Evolutionary conservation across 2,329 filamentous ascomycete genomes (phyloP), one percentile per base, ranked within the genome.

Genomic region (Seiridium cupressi): DNA sequence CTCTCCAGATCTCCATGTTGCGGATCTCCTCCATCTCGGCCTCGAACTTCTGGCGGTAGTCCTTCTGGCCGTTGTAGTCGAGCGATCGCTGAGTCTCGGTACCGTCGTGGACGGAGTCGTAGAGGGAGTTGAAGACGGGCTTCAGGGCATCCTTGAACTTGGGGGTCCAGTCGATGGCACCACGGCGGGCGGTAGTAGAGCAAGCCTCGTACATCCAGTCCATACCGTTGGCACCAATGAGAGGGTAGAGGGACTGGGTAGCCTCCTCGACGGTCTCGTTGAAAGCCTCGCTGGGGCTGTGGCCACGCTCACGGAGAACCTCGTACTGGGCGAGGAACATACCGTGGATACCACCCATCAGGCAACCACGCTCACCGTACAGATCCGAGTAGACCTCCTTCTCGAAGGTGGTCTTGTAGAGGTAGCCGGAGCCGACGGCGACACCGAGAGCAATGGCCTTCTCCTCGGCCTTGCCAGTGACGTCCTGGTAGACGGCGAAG

Each of bases 241-340:
- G 86, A 66, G 95, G 95, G 87, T 99, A 99, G 75, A 99, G 85
- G 69, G 88, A 92, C 87, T 99, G 95, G 57, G 95, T 99, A 68
- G 95, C 95, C 87, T 99, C 95, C 87, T 99, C 95, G 69, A 99
- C 95, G 69, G 95, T 99, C 92, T 99, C 95, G 88, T 99, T 99
- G 90, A 99, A 99, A 69, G 95, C 95, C 84, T 99, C 95, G 72
- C 90, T 94, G 77, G 95, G 95, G 81, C 86, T 91, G 89, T 99
- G 95, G 81, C 95, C 95, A 71, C 91, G 90, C 89, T 99, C 95
- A 76, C 95, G 93, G 81, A 99, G 93, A 70, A 99, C 95, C 87
- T 99, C 95, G 87, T 99, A 99, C 85, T 99, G 95, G 64, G 95
- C 95, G 70, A 99, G 92, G 91, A 99, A 99, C 95, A 99, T 99